Conservation (phyloP, 1,284 basidiomycete species). For the Ustilago bromivora region DNA sequence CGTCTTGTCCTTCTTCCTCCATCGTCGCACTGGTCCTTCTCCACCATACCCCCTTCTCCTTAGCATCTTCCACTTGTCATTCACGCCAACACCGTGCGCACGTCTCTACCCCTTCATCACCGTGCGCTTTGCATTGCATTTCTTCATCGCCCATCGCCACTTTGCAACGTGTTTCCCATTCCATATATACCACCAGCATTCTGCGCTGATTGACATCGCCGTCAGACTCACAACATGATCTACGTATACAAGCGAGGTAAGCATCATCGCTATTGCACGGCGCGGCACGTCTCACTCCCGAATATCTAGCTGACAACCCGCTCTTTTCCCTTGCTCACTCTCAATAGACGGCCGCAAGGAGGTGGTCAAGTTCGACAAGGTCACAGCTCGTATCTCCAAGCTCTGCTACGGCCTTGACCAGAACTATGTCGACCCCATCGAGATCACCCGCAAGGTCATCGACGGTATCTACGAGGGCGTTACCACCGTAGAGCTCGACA, state of each 20-base stretch:
- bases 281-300: neutral
- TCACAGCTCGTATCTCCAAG: slow-evolving; percentile 84
- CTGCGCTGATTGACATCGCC: slow-evolving; percentile 14
- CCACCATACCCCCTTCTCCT: slow-evolving; percentile 11
- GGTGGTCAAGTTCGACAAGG: slow-evolving; percentile 69
- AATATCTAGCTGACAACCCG: slow-evolving; percentile 14
- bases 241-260: slow-evolving; percentile 69
- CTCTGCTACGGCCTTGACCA: slow-evolving; percentile 96
- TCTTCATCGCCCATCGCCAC: slow-evolving; percentile 16
- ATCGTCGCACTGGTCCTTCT: slow-evolving; percentile 36
- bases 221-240: slow-evolving; percentile 53
- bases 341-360: slow-evolving; percentile 67
- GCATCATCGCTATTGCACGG: slow-evolving; percentile 13
- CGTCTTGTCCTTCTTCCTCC: slow-evolving; percentile 35
- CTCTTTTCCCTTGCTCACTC: neutral
- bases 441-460: slow-evolving; percentile 79
- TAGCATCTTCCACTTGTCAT: slow-evolving; percentile 14
- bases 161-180: slow-evolving; percentile 12
- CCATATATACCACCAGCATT: slow-evolving; percentile 14
- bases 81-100: slow-evolving; percentile 18
- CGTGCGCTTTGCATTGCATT: slow-evolving; percentile 7
- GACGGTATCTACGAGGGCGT: slow-evolving; percentile 94
- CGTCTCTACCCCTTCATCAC: slow-evolving; percentile 9
- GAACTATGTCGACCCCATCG: slow-evolving; percentile 92
- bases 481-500: slow-evolving; percentile 95